These are phyloP conservation scores for Cladophialophora immunda DNA, from an alignment of 2,329 filamentous ascomycete genomes.

Conservation along the genomic window DNA sequence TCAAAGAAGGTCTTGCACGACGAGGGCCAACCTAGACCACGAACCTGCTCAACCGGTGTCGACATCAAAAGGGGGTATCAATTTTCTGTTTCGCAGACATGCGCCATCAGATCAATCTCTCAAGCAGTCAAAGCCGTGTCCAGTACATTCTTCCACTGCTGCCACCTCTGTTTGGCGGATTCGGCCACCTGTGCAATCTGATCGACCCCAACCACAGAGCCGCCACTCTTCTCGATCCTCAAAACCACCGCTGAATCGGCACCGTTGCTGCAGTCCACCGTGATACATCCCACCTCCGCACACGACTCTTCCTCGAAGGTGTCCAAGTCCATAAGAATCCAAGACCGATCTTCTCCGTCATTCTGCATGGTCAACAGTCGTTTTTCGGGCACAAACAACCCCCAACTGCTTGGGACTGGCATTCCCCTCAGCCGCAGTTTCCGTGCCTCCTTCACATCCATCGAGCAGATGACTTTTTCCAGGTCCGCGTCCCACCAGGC, in stretches of 20 bases:
- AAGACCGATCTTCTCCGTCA: conserved; percentile 61
- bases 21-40: background rate
- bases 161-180: conserved; percentile 70
- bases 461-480: conserved; percentile 79
- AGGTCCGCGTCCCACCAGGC: conserved; percentile 86
- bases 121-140: conserved; percentile 20
- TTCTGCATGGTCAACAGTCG: conserved; percentile 52
- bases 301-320: conserved; percentile 87
- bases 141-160: conserved; percentile 38
- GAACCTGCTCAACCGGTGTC: background rate
- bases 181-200: conserved; percentile 68
- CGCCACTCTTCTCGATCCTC: conserved; percentile 84
- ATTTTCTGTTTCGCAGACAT: background rate
- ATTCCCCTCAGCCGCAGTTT: conserved; percentile 69
- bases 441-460: conserved; percentile 62
- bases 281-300: conserved; percentile 80
- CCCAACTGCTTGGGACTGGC: conserved; percentile 80
- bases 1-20: background rate
- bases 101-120: background rate
- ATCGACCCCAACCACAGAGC: conserved; percentile 69
- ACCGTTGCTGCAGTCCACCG: conserved; percentile 71
- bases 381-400: conserved; percentile 74
- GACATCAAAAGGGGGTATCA: background rate
- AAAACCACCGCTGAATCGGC: conserved; percentile 65
- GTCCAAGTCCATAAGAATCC: conserved; percentile 89